Evolutionary conservation across 805 yeast genomes (phyloP).

Genomic region (Zygosaccharomyces kombuchaensis): DNA sequence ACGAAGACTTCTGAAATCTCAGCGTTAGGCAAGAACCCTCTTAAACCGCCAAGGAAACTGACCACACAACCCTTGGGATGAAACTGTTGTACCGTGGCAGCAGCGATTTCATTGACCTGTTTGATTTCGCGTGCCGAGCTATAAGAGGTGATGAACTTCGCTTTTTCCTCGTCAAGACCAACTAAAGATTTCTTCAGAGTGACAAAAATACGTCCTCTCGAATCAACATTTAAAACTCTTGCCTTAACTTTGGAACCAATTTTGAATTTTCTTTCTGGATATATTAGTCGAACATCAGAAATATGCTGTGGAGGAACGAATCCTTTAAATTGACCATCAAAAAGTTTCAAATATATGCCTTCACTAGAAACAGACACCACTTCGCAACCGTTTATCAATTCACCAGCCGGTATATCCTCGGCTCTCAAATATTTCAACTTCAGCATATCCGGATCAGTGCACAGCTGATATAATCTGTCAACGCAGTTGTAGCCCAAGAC

Average conservation of each 20-base stretch:
- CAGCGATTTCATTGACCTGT: slow-evolving; percentile 44
- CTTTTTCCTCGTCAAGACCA: slow-evolving; percentile 38
- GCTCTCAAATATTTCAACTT: slow-evolving; percentile 61
- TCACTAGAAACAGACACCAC: slow-evolving; percentile 48
- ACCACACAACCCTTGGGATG: slow-evolving; percentile 76
- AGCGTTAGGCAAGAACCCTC: slow-evolving; percentile 77
- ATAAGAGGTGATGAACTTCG: slow-evolving; percentile 34
- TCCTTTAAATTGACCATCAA: slow-evolving; percentile 63
- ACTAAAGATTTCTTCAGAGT: slow-evolving; percentile 85
- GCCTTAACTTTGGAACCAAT: slow-evolving; percentile 77
- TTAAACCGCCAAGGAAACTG: slow-evolving; percentile 72
- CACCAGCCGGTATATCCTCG: slow-evolving; percentile 76
- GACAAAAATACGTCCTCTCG: slow-evolving; percentile 48
- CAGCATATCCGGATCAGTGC: slow-evolving; percentile 63
- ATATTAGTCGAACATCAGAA: slow-evolving; percentile 75
- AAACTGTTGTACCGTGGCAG: slow-evolving; percentile 71
- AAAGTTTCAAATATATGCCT: slow-evolving; percentile 66
- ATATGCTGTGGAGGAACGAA: slow-evolving; percentile 70
- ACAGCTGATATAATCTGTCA: slow-evolving; percentile 64
- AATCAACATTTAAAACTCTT: slow-evolving; percentile 54
- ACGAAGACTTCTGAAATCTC: slow-evolving; percentile 91
- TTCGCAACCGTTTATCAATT: slow-evolving; percentile 54
- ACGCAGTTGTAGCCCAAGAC: slow-evolving; percentile 62
- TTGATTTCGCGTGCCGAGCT: slow-evolving; percentile 48
- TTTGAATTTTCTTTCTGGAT: slow-evolving; percentile 91